A percentile compares a stretch with the other conserved stretches of the same genome.
Evolutionary conservation across 2,329 filamentous ascomycete species (phyloP).

Genomic region (Sphaerulina vaccinii): DNA sequence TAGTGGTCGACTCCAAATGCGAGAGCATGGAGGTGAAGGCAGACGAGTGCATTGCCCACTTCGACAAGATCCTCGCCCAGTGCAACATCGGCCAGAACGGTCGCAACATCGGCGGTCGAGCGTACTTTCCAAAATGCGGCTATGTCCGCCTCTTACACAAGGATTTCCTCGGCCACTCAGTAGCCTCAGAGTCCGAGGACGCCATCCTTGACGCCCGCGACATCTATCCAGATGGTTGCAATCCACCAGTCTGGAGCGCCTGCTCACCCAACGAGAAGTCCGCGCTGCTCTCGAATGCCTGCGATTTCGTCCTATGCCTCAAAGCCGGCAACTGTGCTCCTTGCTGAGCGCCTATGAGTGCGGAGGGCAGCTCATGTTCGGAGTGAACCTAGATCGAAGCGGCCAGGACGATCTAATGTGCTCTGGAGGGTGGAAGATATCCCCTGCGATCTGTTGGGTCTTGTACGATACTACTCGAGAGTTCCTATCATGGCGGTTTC

Average conservation of each 20-base stretch:
- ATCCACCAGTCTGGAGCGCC: constrained; percentile 11
- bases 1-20: constrained; percentile 7
- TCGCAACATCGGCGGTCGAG: constrained; percentile 1
- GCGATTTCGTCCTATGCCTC: constrained; percentile 11
- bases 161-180: not conserved
- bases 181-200: not conserved
- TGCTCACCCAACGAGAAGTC: constrained; percentile 10
- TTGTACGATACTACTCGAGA: too few species aligned
- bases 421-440: too few species aligned
- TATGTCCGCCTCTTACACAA: not conserved
- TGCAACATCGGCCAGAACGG: not conserved
- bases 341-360: constrained; percentile 1
- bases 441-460: too few species aligned
- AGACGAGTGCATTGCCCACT: not conserved
- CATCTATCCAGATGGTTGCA: constrained; percentile 2
- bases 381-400: too few species aligned
- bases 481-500: too few species aligned
- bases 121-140: constrained; percentile 5
- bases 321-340: constrained; percentile 13
- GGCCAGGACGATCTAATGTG: too few species aligned
- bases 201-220: not conserved
- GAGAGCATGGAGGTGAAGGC: not conserved
- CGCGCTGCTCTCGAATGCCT: constrained; percentile 9
- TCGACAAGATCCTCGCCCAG: not conserved
- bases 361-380: too few species aligned